Evolutionary conservation across 176 grass and related monocot genomes (phyloP), one percentile per base, ranked within the genome.

Genomic region (Triticum dicoccoides): DNA sequence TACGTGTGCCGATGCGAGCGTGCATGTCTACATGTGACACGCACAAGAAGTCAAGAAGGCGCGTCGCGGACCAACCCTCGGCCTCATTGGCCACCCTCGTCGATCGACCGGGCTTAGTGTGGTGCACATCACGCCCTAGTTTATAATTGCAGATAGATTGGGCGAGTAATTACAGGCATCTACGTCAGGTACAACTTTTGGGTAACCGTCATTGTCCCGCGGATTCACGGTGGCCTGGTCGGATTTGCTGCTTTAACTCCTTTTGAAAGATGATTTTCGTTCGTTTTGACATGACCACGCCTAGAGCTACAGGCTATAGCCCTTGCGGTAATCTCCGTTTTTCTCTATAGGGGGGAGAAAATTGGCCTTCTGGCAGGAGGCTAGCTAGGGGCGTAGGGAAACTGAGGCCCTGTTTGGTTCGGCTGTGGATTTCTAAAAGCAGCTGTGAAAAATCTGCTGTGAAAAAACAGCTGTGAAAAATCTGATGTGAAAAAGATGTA

Each of bases 221-320:
- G 1, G 80, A 87, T 80, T 59, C 74, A 10, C 72, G 15, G 59
- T 51, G 80, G 52, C 65, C 74, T 88, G 63, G 58, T 64, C 41
- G 61, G 84, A 87, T 90, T 44, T 44, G 41, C 8, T 42, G 52
- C 37, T 24, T 65, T 78, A 41, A 66, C 82, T 86, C 77, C n/a
- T 12, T 21, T 6, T 10, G 65, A 66, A 8, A 20, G 49, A 21
- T 59, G 18, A 0, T 90, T 68, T 25, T 79, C 76, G 38, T 39
- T 38, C 37, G 14, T 2, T 72, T 24, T 72, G 37, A 41, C 11
- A 52, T 61, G 27, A 59, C 56, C 56, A 59, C 56, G 54, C 49
- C 39, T 2, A 41, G 39, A 41, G 39, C 39, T 42, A 42, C 10
- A 15, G 13, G 12, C 47, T 15, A 72, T 42, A 0, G 69, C 38